These are phyloP conservation scores for Cladobotryum protrusum DNA, from an alignment of 2,329 filamentous ascomycete species.

Conservation along the genomic window DNA sequence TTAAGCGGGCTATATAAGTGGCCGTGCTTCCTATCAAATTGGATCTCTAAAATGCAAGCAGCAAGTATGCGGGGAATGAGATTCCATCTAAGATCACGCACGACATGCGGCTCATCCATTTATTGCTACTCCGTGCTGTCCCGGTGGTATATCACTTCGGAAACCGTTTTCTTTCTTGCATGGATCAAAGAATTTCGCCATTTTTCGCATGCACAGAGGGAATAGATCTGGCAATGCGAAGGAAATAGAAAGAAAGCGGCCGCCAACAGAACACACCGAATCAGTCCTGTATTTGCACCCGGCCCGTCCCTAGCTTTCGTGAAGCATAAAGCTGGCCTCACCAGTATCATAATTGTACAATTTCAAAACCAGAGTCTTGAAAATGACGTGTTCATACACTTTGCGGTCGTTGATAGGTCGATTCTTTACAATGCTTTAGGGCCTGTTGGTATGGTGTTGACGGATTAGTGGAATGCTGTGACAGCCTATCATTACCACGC, in stretches of 20 bases:
- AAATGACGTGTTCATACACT: background rate
- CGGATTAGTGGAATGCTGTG: no score
- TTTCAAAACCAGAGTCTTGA: background rate
- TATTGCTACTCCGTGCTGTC: background rate
- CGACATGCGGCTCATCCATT: background rate
- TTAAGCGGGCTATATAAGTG: no score
- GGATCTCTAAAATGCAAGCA: conserved; percentile 5
- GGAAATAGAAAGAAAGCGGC: no score
- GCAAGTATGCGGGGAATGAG: conserved; percentile 1
- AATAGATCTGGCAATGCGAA: no score
- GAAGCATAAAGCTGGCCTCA: background rate
- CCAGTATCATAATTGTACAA: background rate
- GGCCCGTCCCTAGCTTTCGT: conserved; percentile 11
- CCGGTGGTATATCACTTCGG: no score
- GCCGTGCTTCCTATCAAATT: conserved; percentile 5
- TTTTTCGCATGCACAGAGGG: no score
- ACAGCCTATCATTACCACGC: no score
- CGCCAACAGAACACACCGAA: background rate
- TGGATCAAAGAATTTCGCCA: no score
- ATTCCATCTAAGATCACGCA: conserved; percentile 1
- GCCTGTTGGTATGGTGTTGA: no score
- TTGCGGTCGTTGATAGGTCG: no score
- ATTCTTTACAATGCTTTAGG: no score
- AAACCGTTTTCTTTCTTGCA: no score
- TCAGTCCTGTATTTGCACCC: conserved; percentile 2